Percentiles rank a stretch among this genome's conserved stretches.
Evolutionary conservation across 805 yeast genomes (phyloP).

Genomic region (Saturnispora diversa): DNA sequence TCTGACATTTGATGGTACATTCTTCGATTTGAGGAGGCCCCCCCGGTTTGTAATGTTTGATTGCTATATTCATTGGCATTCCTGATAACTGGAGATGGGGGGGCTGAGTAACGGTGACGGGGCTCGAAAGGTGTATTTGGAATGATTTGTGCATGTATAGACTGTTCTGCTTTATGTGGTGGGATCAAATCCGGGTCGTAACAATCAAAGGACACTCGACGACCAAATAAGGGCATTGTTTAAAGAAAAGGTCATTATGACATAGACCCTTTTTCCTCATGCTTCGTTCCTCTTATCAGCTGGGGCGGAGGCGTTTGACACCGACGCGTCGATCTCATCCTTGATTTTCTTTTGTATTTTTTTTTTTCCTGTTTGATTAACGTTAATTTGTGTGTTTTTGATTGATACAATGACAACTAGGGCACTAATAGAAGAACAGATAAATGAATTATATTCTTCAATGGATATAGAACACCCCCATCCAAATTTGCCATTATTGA

Average conservation of each 20-base stretch:
- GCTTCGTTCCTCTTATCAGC: too few species aligned
- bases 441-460: background rate
- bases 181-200: conserved; percentile 8
- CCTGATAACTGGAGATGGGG: conserved; percentile 5
- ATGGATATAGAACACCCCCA: conserved; percentile 3
- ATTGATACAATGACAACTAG: conserved; percentile 1
- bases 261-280: background rate
- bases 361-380: too few species aligned
- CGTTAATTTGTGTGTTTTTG: background rate
- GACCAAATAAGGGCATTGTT: conserved; percentile 5
- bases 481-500: background rate
- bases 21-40: conserved; percentile 24
- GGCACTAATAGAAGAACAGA: conserved; percentile 2
- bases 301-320: too few species aligned
- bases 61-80: conserved; percentile 8
- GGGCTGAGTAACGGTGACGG: conserved; percentile 1
- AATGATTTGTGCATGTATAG: background rate
- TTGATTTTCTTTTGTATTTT: too few species aligned
- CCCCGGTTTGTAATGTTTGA: conserved; percentile 19
- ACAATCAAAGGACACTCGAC: conserved; percentile 11
- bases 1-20: conserved; percentile 45
- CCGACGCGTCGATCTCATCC: too few species aligned
- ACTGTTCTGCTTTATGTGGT: background rate
- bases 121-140: conserved; percentile 9
- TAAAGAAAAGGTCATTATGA: conserved; percentile 2